Percentiles rank a stretch among this genome's conserved stretches.
phyloP scores from a whole-genome alignment of 2,329 filamentous ascomycete genomes.

The Hypomyces rosellus region DNA sequence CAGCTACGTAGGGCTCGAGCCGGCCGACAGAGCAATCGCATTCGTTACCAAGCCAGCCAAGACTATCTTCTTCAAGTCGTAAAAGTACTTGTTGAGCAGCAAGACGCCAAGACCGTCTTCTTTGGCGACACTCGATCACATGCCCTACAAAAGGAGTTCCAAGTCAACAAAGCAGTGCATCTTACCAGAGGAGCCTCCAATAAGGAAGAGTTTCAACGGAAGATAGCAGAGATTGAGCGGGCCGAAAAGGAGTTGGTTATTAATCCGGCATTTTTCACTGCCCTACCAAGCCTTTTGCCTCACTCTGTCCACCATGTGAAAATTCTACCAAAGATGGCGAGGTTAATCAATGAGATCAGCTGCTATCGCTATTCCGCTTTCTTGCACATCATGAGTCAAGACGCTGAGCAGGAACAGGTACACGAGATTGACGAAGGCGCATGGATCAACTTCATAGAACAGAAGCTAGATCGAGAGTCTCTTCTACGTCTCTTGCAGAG shows the following conservation, averaged over 20 bases:
- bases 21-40: slow-evolving; percentile 8
- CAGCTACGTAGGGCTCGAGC: too few species aligned
- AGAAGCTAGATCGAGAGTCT: slow-evolving; percentile 6
- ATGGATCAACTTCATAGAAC: slow-evolving; percentile 18
- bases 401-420: background rate
- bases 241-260: slow-evolving; percentile 18
- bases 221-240: slow-evolving; percentile 11
- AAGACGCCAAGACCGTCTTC: slow-evolving; percentile 10
- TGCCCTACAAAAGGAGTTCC: slow-evolving; percentile 15
- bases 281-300: slow-evolving; percentile 12
- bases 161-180: slow-evolving; percentile 7
- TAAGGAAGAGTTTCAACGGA: slow-evolving; percentile 7
- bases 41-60: slow-evolving; percentile 18
- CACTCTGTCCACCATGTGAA: slow-evolving; percentile 5
- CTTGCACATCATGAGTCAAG: background rate
- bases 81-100: slow-evolving; percentile 6
- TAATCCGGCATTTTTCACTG: slow-evolving; percentile 21
- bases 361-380: slow-evolving; percentile 5
- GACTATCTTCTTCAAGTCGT: slow-evolving; percentile 19
- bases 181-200: background rate
- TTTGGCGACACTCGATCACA: slow-evolving; percentile 20
- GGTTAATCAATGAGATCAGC: slow-evolving; percentile 7
- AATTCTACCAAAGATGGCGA: slow-evolving; percentile 7
- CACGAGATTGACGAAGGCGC: slow-evolving; percentile 5
- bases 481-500: slow-evolving; percentile 12